A percentile compares a stretch with the other conserved stretches of the same genome.
These are phyloP conservation scores for Aschersonia sp. DNA, from an alignment of 2,329 filamentous ascomycete species.

Conservation along the genomic window DNA sequence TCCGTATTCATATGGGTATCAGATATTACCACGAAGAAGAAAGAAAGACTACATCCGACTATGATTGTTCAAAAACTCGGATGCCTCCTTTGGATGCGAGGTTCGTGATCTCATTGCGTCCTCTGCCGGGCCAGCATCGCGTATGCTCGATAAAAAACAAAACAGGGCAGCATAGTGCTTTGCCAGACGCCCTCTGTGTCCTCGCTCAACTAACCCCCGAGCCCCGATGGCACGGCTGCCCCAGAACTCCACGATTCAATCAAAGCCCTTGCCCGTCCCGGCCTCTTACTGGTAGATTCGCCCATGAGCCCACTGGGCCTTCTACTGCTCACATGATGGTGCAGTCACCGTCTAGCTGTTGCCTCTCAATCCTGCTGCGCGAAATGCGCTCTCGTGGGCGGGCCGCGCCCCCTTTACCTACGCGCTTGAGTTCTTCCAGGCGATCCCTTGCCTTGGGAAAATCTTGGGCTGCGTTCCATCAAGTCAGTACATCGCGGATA, in stretches of 20 bases:
- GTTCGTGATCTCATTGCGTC: too few species aligned
- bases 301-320: background rate
- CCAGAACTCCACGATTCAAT: too few species aligned
- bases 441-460: conserved; percentile 87
- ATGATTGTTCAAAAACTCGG: background rate
- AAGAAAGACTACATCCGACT: background rate
- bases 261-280: too few species aligned
- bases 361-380: conserved; percentile 65
- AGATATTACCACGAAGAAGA: background rate
- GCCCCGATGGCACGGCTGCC: too few species aligned
- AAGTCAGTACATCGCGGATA: background rate
- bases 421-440: conserved; percentile 79
- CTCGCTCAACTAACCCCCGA: too few species aligned
- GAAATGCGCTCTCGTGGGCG: conserved; percentile 69
- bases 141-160: too few species aligned
- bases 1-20: background rate
- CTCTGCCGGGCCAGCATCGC: too few species aligned
- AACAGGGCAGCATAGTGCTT: too few species aligned
- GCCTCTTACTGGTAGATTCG: too few species aligned
- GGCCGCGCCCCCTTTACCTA: conserved; percentile 50
- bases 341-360: conserved; percentile 85
- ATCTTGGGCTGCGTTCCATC: conserved; percentile 58
- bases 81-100: background rate
- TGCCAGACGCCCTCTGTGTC: too few species aligned
- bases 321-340: conserved; percentile 52